Conservation (phyloP, 345 rosid genomes). For the Lenwebbia sp. region DNA sequence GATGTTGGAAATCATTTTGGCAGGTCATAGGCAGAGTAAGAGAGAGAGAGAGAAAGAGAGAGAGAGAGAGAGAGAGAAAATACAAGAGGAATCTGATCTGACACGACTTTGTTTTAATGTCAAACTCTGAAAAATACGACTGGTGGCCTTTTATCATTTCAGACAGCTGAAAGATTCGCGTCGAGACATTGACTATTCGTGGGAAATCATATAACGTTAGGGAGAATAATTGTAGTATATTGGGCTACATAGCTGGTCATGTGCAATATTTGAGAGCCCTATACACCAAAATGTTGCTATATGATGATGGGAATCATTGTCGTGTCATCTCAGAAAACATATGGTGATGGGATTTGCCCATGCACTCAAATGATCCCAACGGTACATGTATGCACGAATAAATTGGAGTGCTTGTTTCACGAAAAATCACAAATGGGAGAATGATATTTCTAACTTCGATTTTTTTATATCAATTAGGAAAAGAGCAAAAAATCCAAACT, state of each 20-base stretch:
- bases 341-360: neutral
- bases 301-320: neutral
- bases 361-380: neutral
- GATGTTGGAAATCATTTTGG: neutral
- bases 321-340: neutral
- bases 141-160: neutral
- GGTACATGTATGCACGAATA: neutral
- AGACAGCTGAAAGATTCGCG: constrained; percentile 5
- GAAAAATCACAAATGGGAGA: neutral
- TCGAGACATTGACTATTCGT: constrained; percentile 3
- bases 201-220: neutral
- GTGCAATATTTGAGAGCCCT: neutral
- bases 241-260: neutral
- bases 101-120: constrained; percentile 1
- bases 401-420: neutral
- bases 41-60: neutral
- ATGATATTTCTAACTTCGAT: neutral
- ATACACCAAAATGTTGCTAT: neutral
- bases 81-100: neutral
- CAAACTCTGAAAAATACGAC: neutral
- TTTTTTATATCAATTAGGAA: neutral
- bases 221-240: neutral
- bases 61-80: neutral
- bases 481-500: neutral
- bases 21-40: neutral